Evolutionary conservation across 2,329 filamentous ascomycete genomes (phyloP).

Genomic region (Talaromyces sp.): DNA sequence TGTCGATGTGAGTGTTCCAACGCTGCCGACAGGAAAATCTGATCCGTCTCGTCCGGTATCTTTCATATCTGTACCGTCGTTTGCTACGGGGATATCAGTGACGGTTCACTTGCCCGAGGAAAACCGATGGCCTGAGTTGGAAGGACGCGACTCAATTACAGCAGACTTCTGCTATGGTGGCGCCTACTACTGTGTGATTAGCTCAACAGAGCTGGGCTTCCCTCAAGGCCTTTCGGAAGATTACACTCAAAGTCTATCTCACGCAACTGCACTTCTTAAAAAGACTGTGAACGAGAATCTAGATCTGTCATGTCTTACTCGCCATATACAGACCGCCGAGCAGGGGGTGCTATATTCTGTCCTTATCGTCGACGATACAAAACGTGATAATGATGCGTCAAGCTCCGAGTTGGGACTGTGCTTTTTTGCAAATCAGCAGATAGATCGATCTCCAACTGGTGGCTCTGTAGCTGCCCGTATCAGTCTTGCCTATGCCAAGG

Average conservation of each 20-base stretch:
- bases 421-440: slow-evolving; percentile 48
- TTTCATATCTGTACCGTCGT: slow-evolving; percentile 2
- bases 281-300: slow-evolving; percentile 31
- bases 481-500: slow-evolving; percentile 38
- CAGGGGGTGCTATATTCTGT: slow-evolving; percentile 37
- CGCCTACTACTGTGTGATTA: slow-evolving; percentile 7
- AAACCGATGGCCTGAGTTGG: not conserved
- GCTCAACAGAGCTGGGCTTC: not conserved
- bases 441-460: slow-evolving; percentile 47
- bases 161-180: slow-evolving; percentile 2
- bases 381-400: not conserved
- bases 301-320: slow-evolving; percentile 35
- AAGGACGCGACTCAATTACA: not conserved
- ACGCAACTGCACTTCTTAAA: slow-evolving; percentile 7
- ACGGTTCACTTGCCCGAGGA: slow-evolving; percentile 18
- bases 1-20: slow-evolving; percentile 43
- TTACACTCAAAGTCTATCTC: not conserved
- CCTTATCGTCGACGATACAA: slow-evolving; percentile 37
- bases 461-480: slow-evolving; percentile 40
- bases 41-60: slow-evolving; percentile 21
- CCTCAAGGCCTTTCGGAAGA: not conserved
- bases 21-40: slow-evolving; percentile 27
- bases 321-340: slow-evolving; percentile 2
- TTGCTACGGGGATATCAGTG: not conserved
- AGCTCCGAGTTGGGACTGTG: slow-evolving; percentile 45